These are phyloP conservation scores for Leucocoprinus leucothites DNA, from an alignment of 768 basidiomycete genomes.

Conservation along the genomic window DNA sequence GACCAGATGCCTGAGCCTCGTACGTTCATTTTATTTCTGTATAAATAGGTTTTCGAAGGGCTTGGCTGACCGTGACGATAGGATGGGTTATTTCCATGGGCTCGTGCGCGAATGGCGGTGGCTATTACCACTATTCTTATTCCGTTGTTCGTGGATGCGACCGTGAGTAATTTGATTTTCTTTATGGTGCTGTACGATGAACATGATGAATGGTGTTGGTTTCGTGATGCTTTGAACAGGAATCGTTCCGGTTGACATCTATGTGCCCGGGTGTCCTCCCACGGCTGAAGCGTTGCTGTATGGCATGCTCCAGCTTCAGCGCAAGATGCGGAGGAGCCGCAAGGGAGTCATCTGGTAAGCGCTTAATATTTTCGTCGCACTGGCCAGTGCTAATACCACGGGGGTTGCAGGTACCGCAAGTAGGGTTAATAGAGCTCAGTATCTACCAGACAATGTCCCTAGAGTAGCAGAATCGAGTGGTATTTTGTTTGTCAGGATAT, in stretches of 20 bases:
- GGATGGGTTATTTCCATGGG: conserved; percentile 99
- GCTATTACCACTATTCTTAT: conserved; percentile 98
- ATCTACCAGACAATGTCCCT: neutral
- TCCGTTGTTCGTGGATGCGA: conserved; percentile 98
- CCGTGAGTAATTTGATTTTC: conserved; percentile 47
- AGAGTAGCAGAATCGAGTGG: neutral
- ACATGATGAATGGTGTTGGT: conserved; percentile 13
- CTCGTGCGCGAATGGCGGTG: conserved; percentile 97
- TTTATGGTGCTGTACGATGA: neutral
- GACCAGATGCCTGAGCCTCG: conserved; percentile 99
- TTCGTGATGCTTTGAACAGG: conserved; percentile 38
- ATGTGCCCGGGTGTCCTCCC: conserved; percentile 93
- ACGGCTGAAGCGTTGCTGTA: conserved; percentile 97
- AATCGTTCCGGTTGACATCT: conserved; percentile 98
- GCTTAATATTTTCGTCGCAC: neutral
- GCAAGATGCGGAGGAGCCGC: conserved; percentile 90
- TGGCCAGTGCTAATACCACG: neutral
- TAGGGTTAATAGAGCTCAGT: conserved; percentile 21
- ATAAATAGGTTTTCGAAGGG: neutral
- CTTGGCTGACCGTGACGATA: conserved; percentile 18
- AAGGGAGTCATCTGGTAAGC: conserved; percentile 84
- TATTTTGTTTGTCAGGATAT: too few species aligned
- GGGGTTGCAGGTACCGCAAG: conserved; percentile 51
- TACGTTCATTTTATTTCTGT: conserved; percentile 33
- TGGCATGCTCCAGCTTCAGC: conserved; percentile 94